Base-by-base conservation (phyloP, 768 basidiomycete species). In the Lactarius psammicola region DNA sequence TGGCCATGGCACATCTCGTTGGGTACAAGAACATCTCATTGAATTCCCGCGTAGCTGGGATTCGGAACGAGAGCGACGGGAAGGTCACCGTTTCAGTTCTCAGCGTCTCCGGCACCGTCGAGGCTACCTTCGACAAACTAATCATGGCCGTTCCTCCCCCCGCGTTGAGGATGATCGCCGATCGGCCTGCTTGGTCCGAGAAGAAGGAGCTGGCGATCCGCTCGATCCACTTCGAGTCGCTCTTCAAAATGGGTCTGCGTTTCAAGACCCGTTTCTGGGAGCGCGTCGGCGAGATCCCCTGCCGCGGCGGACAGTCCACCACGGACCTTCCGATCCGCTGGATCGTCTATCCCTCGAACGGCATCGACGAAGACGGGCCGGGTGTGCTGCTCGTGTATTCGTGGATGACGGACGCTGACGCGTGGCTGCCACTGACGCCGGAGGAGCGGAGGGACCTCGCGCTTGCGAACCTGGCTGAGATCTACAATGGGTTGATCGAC, bases 361-460 rank as follows among this genome's bases (percentile, higher is more conserved):
- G 69, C 13, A 62, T 65, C 38, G 67, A 58, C n/a, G 64, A 64
- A 0, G 67, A 68, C 20, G 72, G 74, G 33, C 72, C 73, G 31
- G 74, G 73, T 17, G 74, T 72, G 23, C 38, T 74, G 13, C 65
- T 74, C 15, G 49, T 74, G n/a, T 68, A 71, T 57, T 75, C 73
- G 38, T 71, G 72, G 71, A 74, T 72, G 63, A 57, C 73, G 13
- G 69, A 71, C 26, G 72, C 72, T 5, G 63, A 62, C 20, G 64
- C 63, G 15, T 71, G 71, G 71, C 40, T 51, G 8, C 71, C 71
- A 1, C 56, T 74, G 40, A 66, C 73, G 26, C 59, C 64, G 15
- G 64, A 46, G 30, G 65, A 68, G 55, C 70, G 70, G 18, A 63
- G 66, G 46, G 53, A 65, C 20, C 70, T 61, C 15, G 72, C 72